These are phyloP conservation scores for Rhypophila decipiens DNA, from an alignment of 495 filamentous ascomycete species.

Conservation along the genomic window DNA sequence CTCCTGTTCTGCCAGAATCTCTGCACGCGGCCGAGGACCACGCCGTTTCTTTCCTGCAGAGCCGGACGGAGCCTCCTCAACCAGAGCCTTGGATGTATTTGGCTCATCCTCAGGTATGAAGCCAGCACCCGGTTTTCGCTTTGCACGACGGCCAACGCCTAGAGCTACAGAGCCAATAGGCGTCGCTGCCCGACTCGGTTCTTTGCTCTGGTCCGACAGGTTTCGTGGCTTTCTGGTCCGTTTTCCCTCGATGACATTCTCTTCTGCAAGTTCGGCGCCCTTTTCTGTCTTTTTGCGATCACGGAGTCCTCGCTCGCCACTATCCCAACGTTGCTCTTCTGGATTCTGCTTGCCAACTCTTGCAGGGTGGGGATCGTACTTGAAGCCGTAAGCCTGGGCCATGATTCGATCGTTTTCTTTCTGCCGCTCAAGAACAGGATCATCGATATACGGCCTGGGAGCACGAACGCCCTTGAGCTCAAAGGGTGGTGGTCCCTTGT, in stretches of 20 bases:
- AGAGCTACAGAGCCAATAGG: conserved; percentile 16
- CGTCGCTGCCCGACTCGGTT: conserved; percentile 33
- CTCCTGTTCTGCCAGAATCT: conserved; percentile 2
- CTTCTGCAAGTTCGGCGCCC: conserved; percentile 39
- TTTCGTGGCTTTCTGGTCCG: conserved; percentile 35
- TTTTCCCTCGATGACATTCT: conserved; percentile 35
- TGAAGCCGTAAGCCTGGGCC: conserved; percentile 40
- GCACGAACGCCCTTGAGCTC: conserved; percentile 34
- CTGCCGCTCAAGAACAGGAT: conserved; percentile 25
- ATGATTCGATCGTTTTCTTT: conserved; percentile 37
- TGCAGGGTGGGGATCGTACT: conserved; percentile 33
- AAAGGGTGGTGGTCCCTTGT: conserved; percentile 29
- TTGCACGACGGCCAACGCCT: conserved; percentile 24
- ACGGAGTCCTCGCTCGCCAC: conserved; percentile 36
- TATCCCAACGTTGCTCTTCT: conserved; percentile 38
- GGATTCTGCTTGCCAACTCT: conserved; percentile 40
- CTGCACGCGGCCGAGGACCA: not conserved
- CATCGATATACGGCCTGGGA: conserved; percentile 26
- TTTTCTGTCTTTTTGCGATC: conserved; percentile 42
- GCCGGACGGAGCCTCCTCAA: conserved; percentile 1
- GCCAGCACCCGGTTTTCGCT: conserved; percentile 20
- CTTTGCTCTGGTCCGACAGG: conserved; percentile 35
- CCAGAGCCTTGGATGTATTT: conserved; percentile 2
- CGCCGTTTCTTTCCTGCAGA: conserved; percentile 13
- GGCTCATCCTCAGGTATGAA: conserved; percentile 2